Conservation (phyloP, 768 basidiomycete species). For the Panellus pusillus region DNA sequence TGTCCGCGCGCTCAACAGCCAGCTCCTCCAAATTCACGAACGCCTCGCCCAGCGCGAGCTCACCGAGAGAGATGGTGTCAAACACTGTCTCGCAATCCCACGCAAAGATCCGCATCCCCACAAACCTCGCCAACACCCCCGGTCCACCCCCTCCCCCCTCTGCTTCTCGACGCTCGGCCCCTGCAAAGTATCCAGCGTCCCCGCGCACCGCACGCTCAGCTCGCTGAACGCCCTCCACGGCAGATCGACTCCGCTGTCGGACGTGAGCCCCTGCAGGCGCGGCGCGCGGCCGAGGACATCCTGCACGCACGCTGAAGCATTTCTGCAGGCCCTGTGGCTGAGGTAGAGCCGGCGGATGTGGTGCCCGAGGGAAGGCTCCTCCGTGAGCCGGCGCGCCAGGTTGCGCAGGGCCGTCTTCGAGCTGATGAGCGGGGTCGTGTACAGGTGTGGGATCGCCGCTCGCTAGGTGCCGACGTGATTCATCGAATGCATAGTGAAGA, state of each 20-base stretch:
- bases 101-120: not conserved
- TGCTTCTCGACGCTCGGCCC: not conserved
- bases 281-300: too few species aligned
- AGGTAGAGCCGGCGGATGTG: not conserved
- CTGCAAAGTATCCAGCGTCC: too few species aligned
- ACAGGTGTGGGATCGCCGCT: not conserved
- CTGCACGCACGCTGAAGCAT: not conserved
- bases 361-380: not conserved
- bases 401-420: not conserved
- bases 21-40: not conserved
- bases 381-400: not conserved
- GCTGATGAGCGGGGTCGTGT: not conserved
- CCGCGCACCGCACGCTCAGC: too few species aligned
- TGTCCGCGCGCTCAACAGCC: not conserved
- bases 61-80: not conserved
- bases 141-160: not conserved
- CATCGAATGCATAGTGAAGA: not conserved
- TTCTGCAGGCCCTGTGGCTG: not conserved
- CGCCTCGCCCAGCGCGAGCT: not conserved
- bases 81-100: conserved; percentile 1
- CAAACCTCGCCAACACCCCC: not conserved
- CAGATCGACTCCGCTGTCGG: too few species aligned
- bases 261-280: too few species aligned
- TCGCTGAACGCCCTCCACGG: not conserved
- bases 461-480: not conserved